phyloP scores from a whole-genome alignment of 176 grass and related monocot species.

The Tillandsia fasciculata region DNA sequence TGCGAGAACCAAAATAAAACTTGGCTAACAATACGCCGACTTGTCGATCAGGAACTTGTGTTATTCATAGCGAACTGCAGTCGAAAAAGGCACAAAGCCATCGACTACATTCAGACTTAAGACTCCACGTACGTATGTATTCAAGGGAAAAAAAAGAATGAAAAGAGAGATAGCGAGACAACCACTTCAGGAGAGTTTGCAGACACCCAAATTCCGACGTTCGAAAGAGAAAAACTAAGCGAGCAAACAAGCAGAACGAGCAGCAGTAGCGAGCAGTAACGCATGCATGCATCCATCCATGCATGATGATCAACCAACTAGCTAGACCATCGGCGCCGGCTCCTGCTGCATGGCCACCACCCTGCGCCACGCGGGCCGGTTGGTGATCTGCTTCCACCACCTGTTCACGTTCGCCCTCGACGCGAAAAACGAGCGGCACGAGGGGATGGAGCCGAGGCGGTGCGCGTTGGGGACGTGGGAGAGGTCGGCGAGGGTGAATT shows the following conservation, averaged over 20 bases:
- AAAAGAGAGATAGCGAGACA: slow-evolving; percentile 7
- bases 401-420: slow-evolving; percentile 50
- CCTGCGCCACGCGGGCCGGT: slow-evolving; percentile 47
- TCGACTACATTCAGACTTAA: slow-evolving; percentile 3
- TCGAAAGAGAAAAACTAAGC: slow-evolving; percentile 3
- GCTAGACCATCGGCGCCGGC: slow-evolving; percentile 28
- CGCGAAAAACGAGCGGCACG: slow-evolving; percentile 43
- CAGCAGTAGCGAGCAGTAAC: background rate
- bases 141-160: background rate
- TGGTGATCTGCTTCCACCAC: slow-evolving; percentile 64
- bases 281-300: background rate
- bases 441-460: slow-evolving; percentile 32
- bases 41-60: background rate
- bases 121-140: background rate
- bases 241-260: slow-evolving; percentile 8
- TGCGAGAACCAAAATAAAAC: too few species aligned
- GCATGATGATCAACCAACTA: too few species aligned
- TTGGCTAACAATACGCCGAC: too few species aligned
- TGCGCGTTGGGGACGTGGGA: slow-evolving; percentile 82
- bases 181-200: background rate
- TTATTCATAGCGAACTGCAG: background rate
- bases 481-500: slow-evolving; percentile 95
- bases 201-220: slow-evolving; percentile 19
- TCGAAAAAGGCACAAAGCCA: slow-evolving; percentile 10
- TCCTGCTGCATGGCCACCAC: slow-evolving; percentile 67